These are phyloP conservation scores for Turnera subulata DNA, from an alignment of 345 rosid genomes.

Conservation along the genomic window DNA sequence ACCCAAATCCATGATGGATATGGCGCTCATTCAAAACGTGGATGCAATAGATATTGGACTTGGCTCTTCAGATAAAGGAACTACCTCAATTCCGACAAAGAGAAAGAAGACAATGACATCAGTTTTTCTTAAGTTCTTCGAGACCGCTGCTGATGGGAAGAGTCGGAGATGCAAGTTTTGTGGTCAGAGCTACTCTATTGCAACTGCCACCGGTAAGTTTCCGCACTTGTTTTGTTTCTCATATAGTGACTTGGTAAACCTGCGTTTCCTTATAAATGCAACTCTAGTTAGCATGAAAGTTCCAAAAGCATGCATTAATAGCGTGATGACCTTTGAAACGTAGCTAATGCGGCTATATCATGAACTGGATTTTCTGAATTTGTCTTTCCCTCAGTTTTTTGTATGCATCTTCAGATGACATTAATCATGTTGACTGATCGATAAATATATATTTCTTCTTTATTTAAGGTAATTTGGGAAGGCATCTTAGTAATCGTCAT, in stretches of 20 bases:
- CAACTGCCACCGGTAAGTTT: constrained; percentile 82
- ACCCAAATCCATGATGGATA: constrained; percentile 72
- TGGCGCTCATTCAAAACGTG: constrained; percentile 50
- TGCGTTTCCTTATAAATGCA: no score
- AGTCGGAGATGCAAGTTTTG: constrained; percentile 92
- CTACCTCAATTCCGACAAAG: constrained; percentile 44
- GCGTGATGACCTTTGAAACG: no score
- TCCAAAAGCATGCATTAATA: no score
- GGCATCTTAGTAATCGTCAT: constrained; percentile 85
- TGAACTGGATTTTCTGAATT: neutral
- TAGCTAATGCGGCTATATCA: neutral
- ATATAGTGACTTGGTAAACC: no score
- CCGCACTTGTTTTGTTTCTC: constrained; percentile 2
- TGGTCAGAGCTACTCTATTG: constrained; percentile 85
- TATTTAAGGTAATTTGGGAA: constrained; percentile 74
- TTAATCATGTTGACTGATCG: neutral
- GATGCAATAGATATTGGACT: constrained; percentile 63
- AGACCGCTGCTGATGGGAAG: constrained; percentile 78
- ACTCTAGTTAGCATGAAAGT: no score
- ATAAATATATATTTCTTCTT: neutral
- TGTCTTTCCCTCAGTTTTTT: constrained; percentile 8
- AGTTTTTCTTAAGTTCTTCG: constrained; percentile 80
- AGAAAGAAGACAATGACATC: constrained; percentile 99
- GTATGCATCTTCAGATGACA: neutral
- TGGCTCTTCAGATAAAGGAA: constrained; percentile 70